These are phyloP conservation scores for Schoenoplectus triqueter DNA, from an alignment of 202 grass and related monocot genomes.

Conservation along the genomic window DNA sequence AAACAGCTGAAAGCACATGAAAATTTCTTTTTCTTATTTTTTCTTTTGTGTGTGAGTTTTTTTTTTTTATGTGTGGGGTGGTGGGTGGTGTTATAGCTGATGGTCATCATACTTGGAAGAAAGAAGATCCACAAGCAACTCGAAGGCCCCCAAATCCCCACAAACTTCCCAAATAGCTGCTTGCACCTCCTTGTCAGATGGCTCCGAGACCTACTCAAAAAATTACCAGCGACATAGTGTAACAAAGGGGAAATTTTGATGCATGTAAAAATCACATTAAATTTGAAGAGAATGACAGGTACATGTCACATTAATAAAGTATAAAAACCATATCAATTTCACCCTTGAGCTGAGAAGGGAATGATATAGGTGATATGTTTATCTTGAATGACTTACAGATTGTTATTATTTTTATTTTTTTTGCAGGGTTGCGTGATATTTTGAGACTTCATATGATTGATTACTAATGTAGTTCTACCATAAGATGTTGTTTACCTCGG, in stretches of 20 bases:
- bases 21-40: neutral
- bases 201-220: conserved; percentile 52
- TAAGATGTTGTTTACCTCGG: conserved; percentile 54
- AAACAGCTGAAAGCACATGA: neutral
- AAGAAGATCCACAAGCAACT: conserved; percentile 90
- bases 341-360: neutral
- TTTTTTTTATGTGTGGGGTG: conserved; percentile 9
- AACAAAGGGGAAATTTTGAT: conserved; percentile 15
- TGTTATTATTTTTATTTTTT: neutral
- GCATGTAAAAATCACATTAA: neutral
- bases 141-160: conserved; percentile 71
- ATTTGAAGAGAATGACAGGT: neutral
- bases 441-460: neutral
- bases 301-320: neutral
- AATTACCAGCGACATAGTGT: neutral
- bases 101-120: conserved; percentile 61
- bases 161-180: conserved; percentile 89
- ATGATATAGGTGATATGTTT: neutral
- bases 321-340: neutral
- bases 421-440: conserved; percentile 21
- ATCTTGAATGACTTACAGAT: neutral
- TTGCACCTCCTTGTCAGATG: conserved; percentile 56
- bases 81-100: conserved; percentile 34
- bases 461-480: neutral
- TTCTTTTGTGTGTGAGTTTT: neutral